phyloP scores from a whole-genome alignment of 306 rosid genomes.

The Biancaea sappan region DNA sequence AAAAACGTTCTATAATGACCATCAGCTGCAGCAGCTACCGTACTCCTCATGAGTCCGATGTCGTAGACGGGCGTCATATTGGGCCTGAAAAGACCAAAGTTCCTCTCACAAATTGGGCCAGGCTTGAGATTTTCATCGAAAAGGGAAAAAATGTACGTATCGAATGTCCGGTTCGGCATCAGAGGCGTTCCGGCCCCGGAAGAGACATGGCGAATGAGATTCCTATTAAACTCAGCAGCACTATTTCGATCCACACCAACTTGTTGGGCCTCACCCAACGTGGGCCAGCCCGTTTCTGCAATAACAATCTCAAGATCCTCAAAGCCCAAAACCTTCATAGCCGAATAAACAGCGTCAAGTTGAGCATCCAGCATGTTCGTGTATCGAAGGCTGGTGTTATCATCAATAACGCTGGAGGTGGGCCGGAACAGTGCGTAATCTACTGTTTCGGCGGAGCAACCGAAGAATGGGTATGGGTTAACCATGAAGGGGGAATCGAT shows the following conservation, averaged over 20 bases:
- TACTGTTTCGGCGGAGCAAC: constrained; percentile 45
- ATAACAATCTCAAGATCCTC: constrained; percentile 54
- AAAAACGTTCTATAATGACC: constrained; percentile 32
- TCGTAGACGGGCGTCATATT: constrained; percentile 62
- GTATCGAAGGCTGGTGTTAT: constrained; percentile 44
- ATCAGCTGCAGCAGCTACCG: constrained; percentile 39
- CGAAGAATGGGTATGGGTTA: constrained; percentile 77
- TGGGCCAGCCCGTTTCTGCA: constrained; percentile 81
- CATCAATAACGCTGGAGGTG: constrained; percentile 55
- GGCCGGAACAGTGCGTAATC: constrained; percentile 65
- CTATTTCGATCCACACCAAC: constrained; percentile 45
- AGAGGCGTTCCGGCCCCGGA: constrained; percentile 65
- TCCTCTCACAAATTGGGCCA: constrained; percentile 68
- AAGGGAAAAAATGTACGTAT: constrained; percentile 66
- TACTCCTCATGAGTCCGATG: constrained; percentile 50
- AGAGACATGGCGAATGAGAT: constrained; percentile 50
- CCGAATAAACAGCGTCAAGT: constrained; percentile 64
- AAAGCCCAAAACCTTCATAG: constrained; percentile 53
- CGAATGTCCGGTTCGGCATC: constrained; percentile 81
- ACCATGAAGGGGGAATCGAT: constrained; percentile 70
- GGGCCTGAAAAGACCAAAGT: constrained; percentile 68
- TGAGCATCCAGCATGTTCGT: constrained; percentile 85
- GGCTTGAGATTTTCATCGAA: constrained; percentile 76
- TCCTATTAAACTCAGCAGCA: constrained; percentile 49
- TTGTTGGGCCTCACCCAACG: constrained; percentile 44